A percentile compares a stretch with the other conserved stretches of the same genome.
Evolutionary conservation across 2,329 filamentous ascomycete species (phyloP).

Genomic region (Coleophoma cylindrospora): DNA sequence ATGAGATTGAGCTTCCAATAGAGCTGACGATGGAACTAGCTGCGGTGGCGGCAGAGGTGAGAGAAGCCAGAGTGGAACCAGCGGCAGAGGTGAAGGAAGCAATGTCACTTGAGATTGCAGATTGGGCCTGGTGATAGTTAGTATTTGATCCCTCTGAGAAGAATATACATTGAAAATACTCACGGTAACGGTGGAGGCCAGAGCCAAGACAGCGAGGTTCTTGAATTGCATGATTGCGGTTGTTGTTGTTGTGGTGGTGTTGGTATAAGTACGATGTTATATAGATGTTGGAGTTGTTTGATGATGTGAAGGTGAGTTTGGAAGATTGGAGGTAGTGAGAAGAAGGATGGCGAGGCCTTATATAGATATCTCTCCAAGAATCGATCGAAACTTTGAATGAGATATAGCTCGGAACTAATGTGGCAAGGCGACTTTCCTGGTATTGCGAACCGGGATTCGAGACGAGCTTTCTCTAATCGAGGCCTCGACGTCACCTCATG

Average conservation of each 20-base stretch:
- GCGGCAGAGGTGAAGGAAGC: slow-evolving; percentile 6
- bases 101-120: slow-evolving; percentile 1
- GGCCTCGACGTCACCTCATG: too few species aligned
- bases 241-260: slow-evolving; percentile 1
- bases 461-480: too few species aligned
- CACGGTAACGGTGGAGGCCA: slow-evolving; percentile 17
- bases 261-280: neutral
- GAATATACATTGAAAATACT: neutral
- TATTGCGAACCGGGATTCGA: too few species aligned
- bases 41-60: slow-evolving; percentile 1
- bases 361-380: too few species aligned
- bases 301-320: too few species aligned
- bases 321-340: too few species aligned
- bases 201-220: slow-evolving; percentile 18
- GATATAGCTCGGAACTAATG: too few species aligned
- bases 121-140: slow-evolving; percentile 10
- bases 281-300: too few species aligned
- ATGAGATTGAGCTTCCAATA: slow-evolving; percentile 4
- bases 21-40: slow-evolving; percentile 3
- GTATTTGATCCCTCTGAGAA: neutral
- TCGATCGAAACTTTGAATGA: too few species aligned
- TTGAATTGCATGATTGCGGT: slow-evolving; percentile 23
- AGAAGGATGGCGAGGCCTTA: too few species aligned
- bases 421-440: too few species aligned
- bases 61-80: neutral